Evolutionary conservation across 2,329 filamentous ascomycete species (phyloP).

Genomic region (Trichoderma oligosporum): DNA sequence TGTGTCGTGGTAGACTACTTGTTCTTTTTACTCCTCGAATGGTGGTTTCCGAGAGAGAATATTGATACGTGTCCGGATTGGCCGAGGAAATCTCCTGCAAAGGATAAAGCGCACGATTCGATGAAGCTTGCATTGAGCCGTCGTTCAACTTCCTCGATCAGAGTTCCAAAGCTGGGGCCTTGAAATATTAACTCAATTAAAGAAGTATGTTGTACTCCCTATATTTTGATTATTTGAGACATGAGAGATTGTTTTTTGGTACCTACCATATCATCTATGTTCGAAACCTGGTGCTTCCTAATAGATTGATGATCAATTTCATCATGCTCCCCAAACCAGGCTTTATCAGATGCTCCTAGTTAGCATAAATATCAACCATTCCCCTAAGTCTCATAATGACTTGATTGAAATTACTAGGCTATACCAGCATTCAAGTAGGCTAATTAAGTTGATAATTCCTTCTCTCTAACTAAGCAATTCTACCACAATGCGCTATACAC

Average conservation of each 20-base stretch:
- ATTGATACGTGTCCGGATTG: slow-evolving; percentile 91
- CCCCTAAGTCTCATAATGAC: not conserved
- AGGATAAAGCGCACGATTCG: slow-evolving; percentile 27
- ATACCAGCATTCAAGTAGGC: not conserved
- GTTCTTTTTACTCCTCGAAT: slow-evolving; percentile 81
- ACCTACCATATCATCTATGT: too few relatives aligned
- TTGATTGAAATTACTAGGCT: not conserved
- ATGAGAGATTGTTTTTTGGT: too few relatives aligned
- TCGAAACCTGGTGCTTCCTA: too few relatives aligned
- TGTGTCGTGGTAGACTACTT: slow-evolving; percentile 94
- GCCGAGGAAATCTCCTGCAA: slow-evolving; percentile 65
- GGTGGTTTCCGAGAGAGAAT: slow-evolving; percentile 75
- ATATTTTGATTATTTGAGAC: too few relatives aligned
- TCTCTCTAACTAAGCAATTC: not conserved
- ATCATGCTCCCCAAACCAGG: too few relatives aligned
- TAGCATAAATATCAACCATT: too few relatives aligned
- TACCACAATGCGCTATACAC: slow-evolving; percentile 10
- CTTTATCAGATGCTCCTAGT: too few relatives aligned
- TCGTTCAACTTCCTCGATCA: slow-evolving; percentile 34
- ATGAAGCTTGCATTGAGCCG: slow-evolving; percentile 32
- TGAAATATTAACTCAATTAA: not conserved
- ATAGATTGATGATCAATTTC: too few relatives aligned
- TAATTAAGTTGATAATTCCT: not conserved
- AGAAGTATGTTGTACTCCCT: too few relatives aligned
- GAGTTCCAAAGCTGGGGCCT: slow-evolving; percentile 27